Conservation (phyloP, 345 rosid genomes). For the Aethionema arabicum region DNA sequence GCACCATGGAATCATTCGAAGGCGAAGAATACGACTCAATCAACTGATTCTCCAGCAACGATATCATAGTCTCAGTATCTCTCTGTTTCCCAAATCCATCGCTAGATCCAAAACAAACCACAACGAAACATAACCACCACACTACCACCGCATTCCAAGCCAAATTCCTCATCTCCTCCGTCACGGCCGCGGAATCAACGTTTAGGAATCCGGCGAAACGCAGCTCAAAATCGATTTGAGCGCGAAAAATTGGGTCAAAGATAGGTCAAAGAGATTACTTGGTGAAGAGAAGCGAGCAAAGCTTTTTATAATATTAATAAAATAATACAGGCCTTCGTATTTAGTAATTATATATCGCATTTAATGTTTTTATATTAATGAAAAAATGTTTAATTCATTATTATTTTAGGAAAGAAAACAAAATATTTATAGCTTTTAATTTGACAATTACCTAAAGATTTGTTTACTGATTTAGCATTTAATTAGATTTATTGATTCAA, state of each 20-base stretch:
- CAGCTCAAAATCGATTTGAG: constrained; percentile 1
- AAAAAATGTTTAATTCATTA: not conserved
- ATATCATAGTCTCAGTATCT: constrained; percentile 32
- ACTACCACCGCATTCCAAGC: constrained; percentile 6
- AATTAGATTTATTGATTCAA: too few relatives aligned
- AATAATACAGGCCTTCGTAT: not conserved
- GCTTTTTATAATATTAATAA: not conserved
- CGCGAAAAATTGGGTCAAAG: constrained; percentile 21
- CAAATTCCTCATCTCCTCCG: constrained; percentile 24
- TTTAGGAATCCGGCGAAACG: constrained; percentile 25
- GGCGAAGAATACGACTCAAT: constrained; percentile 22
- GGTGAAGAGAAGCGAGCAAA: not conserved
- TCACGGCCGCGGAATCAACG: not conserved
- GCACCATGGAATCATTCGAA: constrained; percentile 50
- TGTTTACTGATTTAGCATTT: too few relatives aligned
- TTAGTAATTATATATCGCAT: not conserved
- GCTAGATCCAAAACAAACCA: constrained; percentile 46
- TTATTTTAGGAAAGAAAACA: too few relatives aligned
- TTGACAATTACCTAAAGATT: too few relatives aligned
- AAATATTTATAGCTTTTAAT: too few relatives aligned
- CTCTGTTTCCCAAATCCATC: constrained; percentile 34
- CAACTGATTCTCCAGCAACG: constrained; percentile 32
- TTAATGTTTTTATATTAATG: not conserved
- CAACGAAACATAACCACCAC: constrained; percentile 24
- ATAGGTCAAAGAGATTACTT: constrained; percentile 5